Evolutionary conservation across 2,329 filamentous ascomycete species (phyloP), one percentile per base, ranked within the genome.

Genomic region (Zasmidium angulare): DNA sequence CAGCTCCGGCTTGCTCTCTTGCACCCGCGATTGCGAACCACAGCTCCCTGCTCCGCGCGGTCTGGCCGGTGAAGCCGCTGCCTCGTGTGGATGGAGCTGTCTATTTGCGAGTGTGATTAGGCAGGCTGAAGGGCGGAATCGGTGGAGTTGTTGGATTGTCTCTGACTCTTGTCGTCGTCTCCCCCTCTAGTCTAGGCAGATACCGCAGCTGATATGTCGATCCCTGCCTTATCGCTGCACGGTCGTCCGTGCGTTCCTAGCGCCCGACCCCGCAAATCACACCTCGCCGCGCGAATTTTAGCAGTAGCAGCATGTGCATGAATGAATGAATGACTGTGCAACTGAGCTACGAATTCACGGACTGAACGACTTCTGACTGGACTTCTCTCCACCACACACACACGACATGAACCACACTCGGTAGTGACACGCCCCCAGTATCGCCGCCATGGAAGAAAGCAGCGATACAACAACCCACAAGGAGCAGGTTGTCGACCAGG

Each of bases 401-500:
- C n/a, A 43, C 23, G 29, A 58, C 54, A 65, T 58, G 54, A 58
- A 29, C 61, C 22, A 56, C 50, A 29, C 26, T 46, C 65, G 64
- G 54, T 63, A 58, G 50, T 57, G 50, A 48, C 46, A 56, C 49
- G 58, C 53, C 50, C 29, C 50, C 56, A n/a, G 49, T 21, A 40
- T 26, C 57, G 23, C 59, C 54, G 55, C 43, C 58, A 66, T 63
- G 64, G 65, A 62, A 24, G 31, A 57, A 50, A 36, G 55, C 54
- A 63, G 64, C 51, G 58, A 60, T 46, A 58, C 62, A 59, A 58
- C 62, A 59, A 63, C 69, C 65, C 60, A 62, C 69, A 97, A 97
- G 82, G 87, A 91, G 80, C 92, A 96, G 84, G 89, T 97, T 74
- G 85, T 91, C 55, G 92, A 97, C 77, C 87, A 88, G 73, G 83